These are phyloP conservation scores for Aspergillus sergii DNA, from an alignment of 2,329 filamentous ascomycete genomes.

Conservation along the genomic window DNA sequence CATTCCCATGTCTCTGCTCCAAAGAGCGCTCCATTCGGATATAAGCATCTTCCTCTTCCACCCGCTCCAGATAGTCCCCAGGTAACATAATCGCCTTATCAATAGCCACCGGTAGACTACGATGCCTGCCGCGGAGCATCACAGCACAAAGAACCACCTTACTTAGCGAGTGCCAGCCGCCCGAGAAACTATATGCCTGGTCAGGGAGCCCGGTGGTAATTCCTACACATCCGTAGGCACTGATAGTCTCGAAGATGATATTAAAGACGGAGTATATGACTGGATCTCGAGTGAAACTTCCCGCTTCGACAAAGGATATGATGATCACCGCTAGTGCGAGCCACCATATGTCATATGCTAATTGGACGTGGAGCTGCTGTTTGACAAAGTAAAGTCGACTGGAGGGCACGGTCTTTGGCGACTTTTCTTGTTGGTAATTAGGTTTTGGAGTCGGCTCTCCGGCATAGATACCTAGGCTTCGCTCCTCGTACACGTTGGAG, in stretches of 20 bases:
- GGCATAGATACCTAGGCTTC: too few relatives aligned
- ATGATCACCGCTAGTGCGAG: constrained; percentile 60
- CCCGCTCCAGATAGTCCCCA: too few relatives aligned
- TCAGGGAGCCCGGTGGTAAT: constrained; percentile 57
- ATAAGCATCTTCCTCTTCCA: too few relatives aligned
- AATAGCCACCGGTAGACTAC: too few relatives aligned
- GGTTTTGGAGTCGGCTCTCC: too few relatives aligned
- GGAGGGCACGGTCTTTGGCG: constrained; percentile 38
- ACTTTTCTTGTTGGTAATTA: background rate
- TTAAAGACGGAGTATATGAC: constrained; percentile 58
- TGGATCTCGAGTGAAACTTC: constrained; percentile 54
- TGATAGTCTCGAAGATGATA: constrained; percentile 46
- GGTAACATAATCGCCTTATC: too few relatives aligned
- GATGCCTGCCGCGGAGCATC: too few relatives aligned
- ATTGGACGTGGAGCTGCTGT: constrained; percentile 60
- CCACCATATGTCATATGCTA: constrained; percentile 59
- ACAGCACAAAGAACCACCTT: constrained; percentile 51
- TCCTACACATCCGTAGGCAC: constrained; percentile 58
- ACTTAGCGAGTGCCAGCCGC: constrained; percentile 49
- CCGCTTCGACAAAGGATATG: constrained; percentile 60
- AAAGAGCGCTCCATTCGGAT: too few relatives aligned
- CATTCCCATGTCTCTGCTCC: too few relatives aligned
- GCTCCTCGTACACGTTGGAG: too few relatives aligned
- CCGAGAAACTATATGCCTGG: constrained; percentile 29
- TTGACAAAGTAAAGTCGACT: constrained; percentile 43